Conservation (phyloP, 2,329 filamentous ascomycete species). For the Cladophialophora carrionii region DNA sequence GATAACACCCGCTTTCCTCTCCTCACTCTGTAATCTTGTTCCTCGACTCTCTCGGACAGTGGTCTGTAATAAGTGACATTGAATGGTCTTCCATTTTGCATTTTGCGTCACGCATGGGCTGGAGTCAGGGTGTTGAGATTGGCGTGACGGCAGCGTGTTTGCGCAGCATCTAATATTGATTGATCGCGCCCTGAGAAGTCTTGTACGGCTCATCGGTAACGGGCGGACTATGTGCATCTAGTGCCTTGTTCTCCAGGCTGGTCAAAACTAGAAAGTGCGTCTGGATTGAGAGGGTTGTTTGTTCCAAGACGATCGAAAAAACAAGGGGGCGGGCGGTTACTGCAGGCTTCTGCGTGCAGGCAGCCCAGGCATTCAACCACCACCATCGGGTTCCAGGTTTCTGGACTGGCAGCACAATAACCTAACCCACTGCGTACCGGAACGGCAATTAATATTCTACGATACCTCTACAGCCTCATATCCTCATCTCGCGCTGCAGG, state of each 20-base stretch:
- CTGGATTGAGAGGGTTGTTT: slow-evolving; percentile 13
- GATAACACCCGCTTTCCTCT: slow-evolving; percentile 2
- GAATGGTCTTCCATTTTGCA: slow-evolving; percentile 32
- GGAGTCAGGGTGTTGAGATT: slow-evolving; percentile 36
- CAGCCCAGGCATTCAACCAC: slow-evolving; percentile 10
- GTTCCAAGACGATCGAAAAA: slow-evolving; percentile 9
- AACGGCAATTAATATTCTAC: slow-evolving; percentile 26
- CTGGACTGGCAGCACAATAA: slow-evolving; percentile 15
- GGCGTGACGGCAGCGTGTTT: slow-evolving; percentile 38
- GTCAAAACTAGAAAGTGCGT: slow-evolving; percentile 29
- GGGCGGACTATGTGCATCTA: slow-evolving; percentile 31
- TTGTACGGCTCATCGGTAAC: slow-evolving; percentile 26
- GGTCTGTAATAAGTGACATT: slow-evolving; percentile 36
- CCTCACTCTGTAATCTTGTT: slow-evolving; percentile 32
- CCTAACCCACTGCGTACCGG: slow-evolving; percentile 6
- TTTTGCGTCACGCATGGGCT: slow-evolving; percentile 35
- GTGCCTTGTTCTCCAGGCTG: slow-evolving; percentile 27
- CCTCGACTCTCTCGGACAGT: slow-evolving; percentile 25
- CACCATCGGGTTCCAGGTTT: slow-evolving; percentile 7
- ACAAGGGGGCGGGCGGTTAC: slow-evolving; percentile 1
- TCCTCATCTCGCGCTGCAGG: slow-evolving; percentile 18
- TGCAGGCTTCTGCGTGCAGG: slow-evolving; percentile 12
- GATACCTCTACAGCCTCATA: slow-evolving; percentile 15
- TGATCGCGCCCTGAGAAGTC: slow-evolving; percentile 23
- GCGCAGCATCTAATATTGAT: slow-evolving; percentile 34